Evolutionary conservation across 2,329 filamentous ascomycete species (phyloP), one percentile per base, ranked within the genome.

Genomic region (Ophiostoma quercus): DNA sequence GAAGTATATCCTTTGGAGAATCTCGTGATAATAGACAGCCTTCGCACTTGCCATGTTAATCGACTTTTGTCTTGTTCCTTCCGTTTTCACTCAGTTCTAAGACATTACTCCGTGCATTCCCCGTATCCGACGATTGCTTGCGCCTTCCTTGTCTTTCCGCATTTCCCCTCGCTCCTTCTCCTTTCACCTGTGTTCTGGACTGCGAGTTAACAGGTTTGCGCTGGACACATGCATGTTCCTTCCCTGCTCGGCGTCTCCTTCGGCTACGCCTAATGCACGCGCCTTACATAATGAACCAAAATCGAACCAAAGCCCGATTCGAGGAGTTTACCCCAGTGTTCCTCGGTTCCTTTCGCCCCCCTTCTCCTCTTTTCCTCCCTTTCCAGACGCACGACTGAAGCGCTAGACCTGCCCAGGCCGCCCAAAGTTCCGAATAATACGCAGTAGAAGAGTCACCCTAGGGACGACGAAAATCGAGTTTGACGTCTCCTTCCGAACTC

Each of bases 271-370:
- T 47, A 47, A 47, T 47, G 43, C 51, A 57, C 51, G 51, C 51
- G 51, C 51, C 51, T 57, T 57, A 57, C 51, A 57, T 57, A 57
- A 47, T 47, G 43, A 47, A 47, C 5, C 43, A 7, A 47, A n/a
- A 47, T 6, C 6, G 43, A 47, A 3, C 51, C 51, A 57, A 6
- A 57, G 22, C 14, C 51, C 11, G 25, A 22, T 29, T 57, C 22
- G 22, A 57, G n/a, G 22, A 8, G 16, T 37, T 63, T 63, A 63
- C 66, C 69, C 63, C 68, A 65, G 54, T 54, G 22, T 67, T 67
- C 41, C 69, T 70, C 69, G 69, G 69, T 39, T 65, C 54, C 66
- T 19, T 65, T 39, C 37, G 11, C 37, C 19, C 63, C 63, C 65
- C 51, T 37, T 67, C 66, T 32, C 29, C 39, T 14, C 39, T 12